Evolutionary conservation across 1,284 basidiomycete genomes (phyloP), one percentile per base, ranked within the genome.

Genomic region (Tylopilus sp.): DNA sequence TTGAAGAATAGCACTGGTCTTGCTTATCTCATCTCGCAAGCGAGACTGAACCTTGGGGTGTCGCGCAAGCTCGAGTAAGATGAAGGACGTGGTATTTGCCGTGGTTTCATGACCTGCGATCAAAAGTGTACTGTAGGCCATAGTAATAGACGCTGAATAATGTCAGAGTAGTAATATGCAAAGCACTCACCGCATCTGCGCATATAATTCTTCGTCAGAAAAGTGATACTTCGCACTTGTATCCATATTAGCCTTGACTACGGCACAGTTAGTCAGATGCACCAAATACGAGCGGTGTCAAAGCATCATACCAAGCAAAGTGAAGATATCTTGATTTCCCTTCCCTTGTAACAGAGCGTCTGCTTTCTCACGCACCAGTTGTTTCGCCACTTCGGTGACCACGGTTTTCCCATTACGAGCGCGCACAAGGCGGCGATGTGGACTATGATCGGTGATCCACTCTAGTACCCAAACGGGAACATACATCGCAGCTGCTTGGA

Each of bases 71-170:
- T 86, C 84, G 57, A 81, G 72, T 32, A 86, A 69, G 1, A 77
- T 76, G 82, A 81, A 87, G 59, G 72, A 75, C 59, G 84, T 61
- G 8, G 81, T 77, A 53, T 78, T 83, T 16, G 86, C 80, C 1
- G 83, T 85, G 2, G 88, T 88, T 67, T 89, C 87, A 63, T 89
- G 84, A 1, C 89, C 85, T 16, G 83, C 81, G 63, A 82, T 69
- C 38, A 86, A 67, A 49, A 85, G 77, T 9, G 80, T 81, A 18
- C 83, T 76, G 58, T 47, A 22, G n/a, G 24, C n/a, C 13, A 41
- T 13, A 24, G n/a, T 12, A 24, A 9, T 49, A 24, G 16, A 49
- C 24, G 13, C 22, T 49, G n/a, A 49, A n/a, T 49, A 49, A 9
- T n/a, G 22, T 9, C 22, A 22, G 0, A 26, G 7, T 8, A 10